Conservation (phyloP, 352 stramenopile genomes). For the Phytophthora hybrid region DNA sequence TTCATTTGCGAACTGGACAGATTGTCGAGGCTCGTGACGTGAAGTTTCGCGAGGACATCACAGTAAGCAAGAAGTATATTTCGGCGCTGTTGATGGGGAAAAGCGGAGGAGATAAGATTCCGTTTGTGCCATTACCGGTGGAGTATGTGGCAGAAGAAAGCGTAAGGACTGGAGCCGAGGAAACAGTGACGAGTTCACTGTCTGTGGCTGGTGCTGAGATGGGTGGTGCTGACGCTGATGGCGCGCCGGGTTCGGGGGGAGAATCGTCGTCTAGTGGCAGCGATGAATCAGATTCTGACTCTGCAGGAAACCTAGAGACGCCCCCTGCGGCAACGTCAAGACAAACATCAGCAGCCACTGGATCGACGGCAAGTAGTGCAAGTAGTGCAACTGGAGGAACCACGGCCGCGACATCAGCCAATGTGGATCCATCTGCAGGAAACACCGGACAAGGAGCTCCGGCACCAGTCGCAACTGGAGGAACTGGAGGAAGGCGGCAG, state of each 20-base stretch:
- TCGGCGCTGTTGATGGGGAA: neutral
- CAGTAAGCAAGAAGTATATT: neutral
- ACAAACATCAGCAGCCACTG: neutral
- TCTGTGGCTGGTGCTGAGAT: neutral
- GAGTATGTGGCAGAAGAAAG: neutral
- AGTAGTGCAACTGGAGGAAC: neutral
- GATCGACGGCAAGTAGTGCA: neutral
- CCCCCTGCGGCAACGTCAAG: neutral
- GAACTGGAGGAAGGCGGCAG: neutral
- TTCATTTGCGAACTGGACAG: neutral
- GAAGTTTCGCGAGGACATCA: neutral
- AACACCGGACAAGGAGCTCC: neutral
- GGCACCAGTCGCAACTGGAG: neutral
- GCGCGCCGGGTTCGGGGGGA: neutral
- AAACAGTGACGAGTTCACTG: neutral
- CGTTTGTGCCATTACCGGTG: neutral
- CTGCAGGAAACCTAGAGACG: neutral
- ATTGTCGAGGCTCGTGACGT: neutral
- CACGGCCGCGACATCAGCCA: neutral
- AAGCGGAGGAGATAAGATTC: neutral
- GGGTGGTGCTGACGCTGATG: neutral
- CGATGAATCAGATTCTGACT: neutral
- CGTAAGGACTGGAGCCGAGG: neutral
- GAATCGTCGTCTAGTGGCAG: neutral
- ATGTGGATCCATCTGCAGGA: neutral